Percentiles rank a stretch among this genome's conserved stretches.
phyloP scores from a whole-genome alignment of 2,329 filamentous ascomycete genomes.

The Xylariaceae sp. region DNA sequence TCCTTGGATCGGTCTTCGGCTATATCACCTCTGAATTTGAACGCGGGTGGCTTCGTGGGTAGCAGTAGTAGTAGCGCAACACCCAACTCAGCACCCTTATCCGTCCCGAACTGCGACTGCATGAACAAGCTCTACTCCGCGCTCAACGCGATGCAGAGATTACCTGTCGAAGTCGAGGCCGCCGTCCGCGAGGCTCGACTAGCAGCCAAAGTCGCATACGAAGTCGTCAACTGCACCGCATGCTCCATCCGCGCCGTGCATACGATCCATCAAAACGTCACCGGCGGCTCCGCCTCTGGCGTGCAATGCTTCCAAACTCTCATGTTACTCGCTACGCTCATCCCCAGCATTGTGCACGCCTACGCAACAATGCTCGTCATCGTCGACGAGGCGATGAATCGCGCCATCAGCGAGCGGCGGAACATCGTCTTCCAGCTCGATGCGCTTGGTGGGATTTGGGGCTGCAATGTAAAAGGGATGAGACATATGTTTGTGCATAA shows the following conservation, averaged over 20 bases:
- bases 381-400: slow-evolving; percentile 47
- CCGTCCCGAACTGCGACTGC: slow-evolving; percentile 39
- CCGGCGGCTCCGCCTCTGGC: slow-evolving; percentile 33
- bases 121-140: slow-evolving; percentile 46
- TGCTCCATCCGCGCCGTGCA: slow-evolving; percentile 42
- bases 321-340: slow-evolving; percentile 53
- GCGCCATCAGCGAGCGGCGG: slow-evolving; percentile 39
- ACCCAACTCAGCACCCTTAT: background rate
- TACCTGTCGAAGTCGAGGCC: slow-evolving; percentile 40
- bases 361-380: slow-evolving; percentile 51
- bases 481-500: too few species aligned
- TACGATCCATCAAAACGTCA: background rate
- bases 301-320: slow-evolving; percentile 51
- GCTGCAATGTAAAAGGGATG: slow-evolving; percentile 11
- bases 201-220: slow-evolving; percentile 45
- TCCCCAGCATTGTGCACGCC: slow-evolving; percentile 53
- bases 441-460: slow-evolving; percentile 48
- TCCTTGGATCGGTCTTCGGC: slow-evolving; percentile 23
- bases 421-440: slow-evolving; percentile 42
- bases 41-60: slow-evolving; percentile 16
- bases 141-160: slow-evolving; percentile 44
- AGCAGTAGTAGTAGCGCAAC: slow-evolving; percentile 20
- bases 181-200: slow-evolving; percentile 46
- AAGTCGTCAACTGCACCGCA: slow-evolving; percentile 45
- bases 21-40: slow-evolving; percentile 25